Evolutionary conservation across 768 basidiomycete genomes (phyloP).

Genomic region (Auricularia sp.): DNA sequence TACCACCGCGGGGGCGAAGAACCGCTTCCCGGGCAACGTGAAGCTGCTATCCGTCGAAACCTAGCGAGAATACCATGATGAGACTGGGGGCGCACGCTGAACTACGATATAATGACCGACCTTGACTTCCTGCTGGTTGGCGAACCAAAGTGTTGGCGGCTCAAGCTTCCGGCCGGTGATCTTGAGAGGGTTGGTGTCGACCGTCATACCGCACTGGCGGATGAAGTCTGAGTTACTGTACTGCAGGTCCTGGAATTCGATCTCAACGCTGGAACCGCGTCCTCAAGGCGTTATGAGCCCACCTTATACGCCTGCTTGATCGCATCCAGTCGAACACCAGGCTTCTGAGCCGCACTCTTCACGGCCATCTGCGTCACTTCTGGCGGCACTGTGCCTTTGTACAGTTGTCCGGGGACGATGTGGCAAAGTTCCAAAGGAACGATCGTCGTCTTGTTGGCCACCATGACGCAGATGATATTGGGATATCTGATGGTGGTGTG

Average conservation of each 20-base stretch:
- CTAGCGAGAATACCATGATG: background rate
- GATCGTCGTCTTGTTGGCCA: conserved; percentile 19
- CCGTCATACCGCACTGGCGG: conserved; percentile 60
- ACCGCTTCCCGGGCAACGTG: background rate
- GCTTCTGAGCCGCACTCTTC: conserved; percentile 56
- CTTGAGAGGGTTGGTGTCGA: conserved; percentile 42
- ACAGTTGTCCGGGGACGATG: conserved; percentile 56
- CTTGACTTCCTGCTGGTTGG: background rate
- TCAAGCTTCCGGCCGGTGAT: conserved; percentile 53
- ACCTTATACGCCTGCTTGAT: conserved; percentile 39
- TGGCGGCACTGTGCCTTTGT: conserved; percentile 59
- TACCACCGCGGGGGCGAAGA: background rate
- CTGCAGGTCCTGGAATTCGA: conserved; percentile 18
- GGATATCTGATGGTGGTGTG: conserved; percentile 51
- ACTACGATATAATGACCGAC: too few relatives aligned
- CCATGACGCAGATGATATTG: conserved; percentile 59
- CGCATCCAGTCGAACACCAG: conserved; percentile 43
- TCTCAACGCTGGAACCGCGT: background rate
- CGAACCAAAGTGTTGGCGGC: conserved; percentile 50
- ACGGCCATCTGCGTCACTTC: conserved; percentile 56
- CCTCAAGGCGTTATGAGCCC: background rate
- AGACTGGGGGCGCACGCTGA: background rate
- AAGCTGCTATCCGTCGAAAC: background rate
- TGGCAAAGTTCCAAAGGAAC: conserved; percentile 59
- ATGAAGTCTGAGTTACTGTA: conserved; percentile 72